phyloP scores from a whole-genome alignment of 495 filamentous ascomycete species.

The Xanthoparmelia taractica region DNA sequence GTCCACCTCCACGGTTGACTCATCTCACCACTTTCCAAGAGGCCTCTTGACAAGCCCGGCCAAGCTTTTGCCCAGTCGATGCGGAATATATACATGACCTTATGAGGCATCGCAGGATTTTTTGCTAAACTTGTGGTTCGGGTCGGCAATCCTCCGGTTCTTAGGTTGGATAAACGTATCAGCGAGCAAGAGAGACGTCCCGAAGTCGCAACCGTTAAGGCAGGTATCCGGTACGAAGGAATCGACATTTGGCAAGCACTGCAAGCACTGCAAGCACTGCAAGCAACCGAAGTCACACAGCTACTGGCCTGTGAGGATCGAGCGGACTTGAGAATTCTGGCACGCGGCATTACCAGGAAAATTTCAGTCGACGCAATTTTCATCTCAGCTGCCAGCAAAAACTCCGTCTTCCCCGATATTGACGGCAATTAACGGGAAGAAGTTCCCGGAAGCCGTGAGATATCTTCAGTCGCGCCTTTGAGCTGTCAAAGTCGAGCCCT shows the following conservation, averaged over 20 bases:
- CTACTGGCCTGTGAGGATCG: not conserved
- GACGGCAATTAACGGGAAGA: not conserved
- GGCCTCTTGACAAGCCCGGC: not conserved
- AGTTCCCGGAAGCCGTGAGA: not conserved
- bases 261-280: not conserved
- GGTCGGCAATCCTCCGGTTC: conserved; percentile 5
- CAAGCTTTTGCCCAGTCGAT: not conserved
- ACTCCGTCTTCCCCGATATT: not conserved
- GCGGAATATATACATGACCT: not conserved
- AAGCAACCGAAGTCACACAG: not conserved
- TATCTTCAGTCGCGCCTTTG: conserved; percentile 3
- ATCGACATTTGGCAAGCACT: not conserved
- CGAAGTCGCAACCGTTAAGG: not conserved
- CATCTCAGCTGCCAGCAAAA: not conserved
- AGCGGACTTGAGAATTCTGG: not conserved
- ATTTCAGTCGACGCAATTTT: not conserved
- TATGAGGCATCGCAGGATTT: not conserved
- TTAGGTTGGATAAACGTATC: not conserved
- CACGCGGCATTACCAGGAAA: not conserved
- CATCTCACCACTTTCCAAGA: no score
- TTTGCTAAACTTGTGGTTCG: not conserved
- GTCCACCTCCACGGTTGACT: not conserved
- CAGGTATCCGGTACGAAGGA: not conserved
- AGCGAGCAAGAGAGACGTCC: not conserved
- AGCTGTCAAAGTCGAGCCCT: conserved; percentile 1